Percentiles rank a stretch among this genome's conserved stretches.
These are phyloP conservation scores for Pezicula carpinea DNA, from an alignment of 2,329 filamentous ascomycete species.

Conservation along the genomic window DNA sequence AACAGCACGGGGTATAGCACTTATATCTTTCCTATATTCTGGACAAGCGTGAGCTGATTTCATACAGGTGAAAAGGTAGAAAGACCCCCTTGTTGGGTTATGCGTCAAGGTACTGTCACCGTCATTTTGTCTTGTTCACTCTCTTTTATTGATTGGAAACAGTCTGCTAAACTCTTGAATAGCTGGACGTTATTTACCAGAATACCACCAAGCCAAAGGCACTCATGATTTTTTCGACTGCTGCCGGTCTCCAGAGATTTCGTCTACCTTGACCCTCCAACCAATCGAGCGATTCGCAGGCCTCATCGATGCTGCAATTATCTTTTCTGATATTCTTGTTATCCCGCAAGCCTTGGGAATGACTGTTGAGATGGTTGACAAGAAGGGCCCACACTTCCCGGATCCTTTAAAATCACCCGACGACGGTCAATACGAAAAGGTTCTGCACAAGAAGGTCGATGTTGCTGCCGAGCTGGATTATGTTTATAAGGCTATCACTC, in stretches of 20 bases:
- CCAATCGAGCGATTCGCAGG: conserved; percentile 88
- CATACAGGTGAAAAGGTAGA: conserved; percentile 78
- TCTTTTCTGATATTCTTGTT: conserved; percentile 97
- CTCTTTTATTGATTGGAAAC: background rate
- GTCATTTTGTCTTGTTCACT: conserved; percentile 1
- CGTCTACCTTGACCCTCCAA: conserved; percentile 89
- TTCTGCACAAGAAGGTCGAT: conserved; percentile 76
- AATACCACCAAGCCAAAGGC: conserved; percentile 95
- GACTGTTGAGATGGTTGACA: conserved; percentile 97
- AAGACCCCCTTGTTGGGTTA: conserved; percentile 95
- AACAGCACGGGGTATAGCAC: conserved; percentile 70
- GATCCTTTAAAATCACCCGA: conserved; percentile 73
- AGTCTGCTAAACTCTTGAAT: conserved; percentile 10
- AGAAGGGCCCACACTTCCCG: conserved; percentile 94
- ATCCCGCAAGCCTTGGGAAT: conserved; percentile 98
- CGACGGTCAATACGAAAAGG: conserved; percentile 75
- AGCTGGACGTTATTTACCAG: conserved; percentile 95
- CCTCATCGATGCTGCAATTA: conserved; percentile 93
- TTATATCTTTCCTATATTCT: background rate
- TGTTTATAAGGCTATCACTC: conserved; percentile 90
- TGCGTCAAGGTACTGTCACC: conserved; percentile 76
- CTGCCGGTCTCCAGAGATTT: conserved; percentile 88
- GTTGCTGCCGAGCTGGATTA: conserved; percentile 83
- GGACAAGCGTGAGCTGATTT: conserved; percentile 14
- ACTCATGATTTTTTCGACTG: conserved; percentile 93